Evolutionary conservation across 495 filamentous ascomycete genomes (phyloP).

Genomic region (Bacidia gigantensis): DNA sequence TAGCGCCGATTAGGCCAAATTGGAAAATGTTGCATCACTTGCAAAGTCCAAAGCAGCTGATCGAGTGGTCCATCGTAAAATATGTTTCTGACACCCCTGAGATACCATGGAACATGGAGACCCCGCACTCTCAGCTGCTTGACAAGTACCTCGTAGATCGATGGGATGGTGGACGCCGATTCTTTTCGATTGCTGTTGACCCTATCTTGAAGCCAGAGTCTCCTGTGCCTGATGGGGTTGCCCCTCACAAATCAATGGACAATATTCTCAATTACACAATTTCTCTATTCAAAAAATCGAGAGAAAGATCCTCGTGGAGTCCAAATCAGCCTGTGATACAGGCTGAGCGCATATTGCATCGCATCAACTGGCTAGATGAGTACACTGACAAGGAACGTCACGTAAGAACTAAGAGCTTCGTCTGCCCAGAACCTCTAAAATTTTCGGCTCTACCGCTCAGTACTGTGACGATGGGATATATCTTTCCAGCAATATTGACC

Average conservation of each 20-base stretch:
- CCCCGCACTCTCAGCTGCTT: constrained; percentile 41
- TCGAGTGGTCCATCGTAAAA: constrained; percentile 55
- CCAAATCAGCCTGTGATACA: constrained; percentile 64
- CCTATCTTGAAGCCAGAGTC: constrained; percentile 34
- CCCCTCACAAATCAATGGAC: constrained; percentile 36
- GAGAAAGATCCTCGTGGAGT: constrained; percentile 31
- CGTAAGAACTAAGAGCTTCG: constrained; percentile 22
- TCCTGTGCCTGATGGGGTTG: constrained; percentile 37
- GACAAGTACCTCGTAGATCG: constrained; percentile 59
- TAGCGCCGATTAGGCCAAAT: constrained; percentile 44
- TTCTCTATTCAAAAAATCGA: constrained; percentile 43
- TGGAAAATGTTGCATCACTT: constrained; percentile 8
- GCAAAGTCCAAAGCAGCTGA: constrained; percentile 24
- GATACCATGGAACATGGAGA: constrained; percentile 40
- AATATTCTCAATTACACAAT: constrained; percentile 53
- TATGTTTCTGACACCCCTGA: constrained; percentile 37
- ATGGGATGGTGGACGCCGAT: constrained; percentile 51
- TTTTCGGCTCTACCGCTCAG: constrained; percentile 59
- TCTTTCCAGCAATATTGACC: constrained; percentile 72
- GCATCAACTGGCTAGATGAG: constrained; percentile 68
- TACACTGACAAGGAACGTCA: constrained; percentile 37
- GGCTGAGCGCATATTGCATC: constrained; percentile 56
- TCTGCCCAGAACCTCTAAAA: constrained; percentile 50
- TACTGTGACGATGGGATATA: constrained; percentile 51
- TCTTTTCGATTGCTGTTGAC: constrained; percentile 29